Conservation (phyloP, 805 yeast species). For the Wickerhamomyces xylosicus region DNA sequence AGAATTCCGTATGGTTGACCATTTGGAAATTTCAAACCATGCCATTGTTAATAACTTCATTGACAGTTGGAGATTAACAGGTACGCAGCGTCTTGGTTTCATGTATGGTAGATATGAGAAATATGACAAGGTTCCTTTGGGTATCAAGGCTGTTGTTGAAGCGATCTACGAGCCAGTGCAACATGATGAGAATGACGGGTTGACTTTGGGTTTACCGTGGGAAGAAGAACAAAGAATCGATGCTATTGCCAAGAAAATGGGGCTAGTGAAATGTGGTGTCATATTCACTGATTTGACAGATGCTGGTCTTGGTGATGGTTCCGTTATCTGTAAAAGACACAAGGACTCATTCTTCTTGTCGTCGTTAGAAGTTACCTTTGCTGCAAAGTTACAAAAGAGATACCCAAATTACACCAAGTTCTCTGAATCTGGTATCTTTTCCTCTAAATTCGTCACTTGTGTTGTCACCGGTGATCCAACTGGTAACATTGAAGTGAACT, state of each 20-base stretch:
- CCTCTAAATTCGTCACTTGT: conserved; percentile 91
- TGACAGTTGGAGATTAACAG: conserved; percentile 85
- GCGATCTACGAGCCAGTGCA: conserved; percentile 94
- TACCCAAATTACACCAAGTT: conserved; percentile 56
- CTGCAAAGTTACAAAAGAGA: conserved; percentile 65
- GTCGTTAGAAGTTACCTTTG: conserved; percentile 77
- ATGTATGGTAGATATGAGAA: conserved; percentile 73
- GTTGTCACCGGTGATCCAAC: conserved; percentile 80
- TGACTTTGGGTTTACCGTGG: conserved; percentile 46
- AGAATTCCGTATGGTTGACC: conserved; percentile 91
- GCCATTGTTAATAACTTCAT: conserved; percentile 71
- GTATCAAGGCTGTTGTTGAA: conserved; percentile 88
- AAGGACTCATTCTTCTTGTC: conserved; percentile 83
- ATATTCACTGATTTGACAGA: conserved; percentile 87
- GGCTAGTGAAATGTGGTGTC: conserved; percentile 66
- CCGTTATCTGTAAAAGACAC: conserved; percentile 88
- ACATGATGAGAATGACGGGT: conserved; percentile 74
- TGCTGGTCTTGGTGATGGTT: conserved; percentile 77
- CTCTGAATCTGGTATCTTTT: conserved; percentile 53
- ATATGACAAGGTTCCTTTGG: conserved; percentile 81
- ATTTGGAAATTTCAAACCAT: conserved; percentile 80
- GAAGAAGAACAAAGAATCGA: conserved; percentile 46
- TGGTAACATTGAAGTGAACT: conserved; percentile 83
- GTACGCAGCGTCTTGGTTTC: conserved; percentile 78
- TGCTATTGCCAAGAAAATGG: conserved; percentile 44